These are phyloP conservation scores for Rhizoclosmatium globosum DNA, from an alignment of 192 early-diverging fungal genomes.

Conservation along the genomic window DNA sequence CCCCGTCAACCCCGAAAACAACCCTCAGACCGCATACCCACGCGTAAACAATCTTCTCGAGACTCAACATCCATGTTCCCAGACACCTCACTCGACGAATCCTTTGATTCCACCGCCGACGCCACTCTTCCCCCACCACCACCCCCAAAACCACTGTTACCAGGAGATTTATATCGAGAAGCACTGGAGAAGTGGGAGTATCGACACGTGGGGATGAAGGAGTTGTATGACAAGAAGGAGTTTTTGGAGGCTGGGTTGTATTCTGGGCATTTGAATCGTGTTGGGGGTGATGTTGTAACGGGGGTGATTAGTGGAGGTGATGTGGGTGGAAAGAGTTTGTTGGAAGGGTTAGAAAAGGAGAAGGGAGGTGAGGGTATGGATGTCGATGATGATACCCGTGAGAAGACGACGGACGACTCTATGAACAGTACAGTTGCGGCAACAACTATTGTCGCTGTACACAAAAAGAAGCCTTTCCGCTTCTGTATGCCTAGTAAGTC, in stretches of 20 bases:
- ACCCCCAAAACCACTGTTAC: neutral
- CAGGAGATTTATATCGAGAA: slow-evolving; percentile 37
- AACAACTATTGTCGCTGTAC: neutral
- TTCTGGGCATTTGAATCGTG: slow-evolving; percentile 46
- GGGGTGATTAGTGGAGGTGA: neutral
- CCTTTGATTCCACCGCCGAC: neutral
- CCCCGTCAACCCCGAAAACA: neutral
- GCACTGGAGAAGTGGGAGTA: slow-evolving; percentile 40
- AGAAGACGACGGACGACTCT: neutral
- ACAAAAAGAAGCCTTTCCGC: slow-evolving; percentile 41
- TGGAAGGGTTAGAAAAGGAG: slow-evolving; percentile 21
- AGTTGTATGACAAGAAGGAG: slow-evolving; percentile 55
- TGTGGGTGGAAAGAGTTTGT: neutral
- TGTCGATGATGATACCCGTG: neutral
- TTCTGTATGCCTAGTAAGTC: slow-evolving; percentile 60
- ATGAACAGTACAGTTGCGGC: neutral
- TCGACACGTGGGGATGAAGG: slow-evolving; percentile 26
- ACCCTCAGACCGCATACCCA: neutral
- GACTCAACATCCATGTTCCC: neutral
- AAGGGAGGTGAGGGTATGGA: neutral
- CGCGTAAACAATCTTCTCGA: neutral
- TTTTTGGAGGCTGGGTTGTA: slow-evolving; percentile 64
- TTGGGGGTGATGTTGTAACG: neutral
- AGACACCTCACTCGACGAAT: neutral
- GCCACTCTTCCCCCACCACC: neutral